Evolutionary conservation across 2,329 filamentous ascomycete genomes (phyloP), one percentile per base, ranked within the genome.

Genomic region (Xylariales sp.): DNA sequence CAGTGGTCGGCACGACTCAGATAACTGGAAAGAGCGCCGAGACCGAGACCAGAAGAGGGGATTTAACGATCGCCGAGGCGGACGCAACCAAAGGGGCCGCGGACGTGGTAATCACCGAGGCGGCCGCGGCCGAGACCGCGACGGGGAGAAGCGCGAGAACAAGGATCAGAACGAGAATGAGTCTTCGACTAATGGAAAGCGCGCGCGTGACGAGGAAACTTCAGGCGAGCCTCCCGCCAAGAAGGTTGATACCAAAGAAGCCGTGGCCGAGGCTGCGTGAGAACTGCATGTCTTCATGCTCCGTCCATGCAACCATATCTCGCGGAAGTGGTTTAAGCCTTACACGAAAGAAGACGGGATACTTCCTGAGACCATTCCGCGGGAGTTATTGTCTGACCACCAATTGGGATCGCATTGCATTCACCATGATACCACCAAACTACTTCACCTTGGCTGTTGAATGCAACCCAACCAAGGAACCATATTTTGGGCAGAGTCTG

Each of bases 11-110:
- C 61, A 62, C 36, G 70, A 77, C 50, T 57, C 66, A 34, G 63
- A 78, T 49, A 73, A 83, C 61, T 83, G 79, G 78, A 83, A 79
- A 65, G 71, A 73, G 60, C 72, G 79, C 48, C 72, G 78, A 16
- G 76, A 81, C 6, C 57, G 79, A 29, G 78, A 83, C 51, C 76
- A 76, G 56, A 75, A 74, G 60, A 69, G 69, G 49, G 79, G 78
- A 16, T 78, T 78, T 62, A 67, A 68, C 33, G 69, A 65, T 30
- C 60, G 66, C 38, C 64, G 68, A 21, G 67, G 69, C 24, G 63
- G 67, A 52, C 44, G 46, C 34, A 33, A 46, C 29, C 57, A 65
- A 7, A 58, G 67, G 11, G 64, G 65, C 6, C 56, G 54, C 33
- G 62, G 33, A 17, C 61, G 64, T 32, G 58, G 66, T 23, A 17